Base-by-base conservation (phyloP, 1,139 yeast species). In the Nadsonia starkeyi-henricii region DNA sequence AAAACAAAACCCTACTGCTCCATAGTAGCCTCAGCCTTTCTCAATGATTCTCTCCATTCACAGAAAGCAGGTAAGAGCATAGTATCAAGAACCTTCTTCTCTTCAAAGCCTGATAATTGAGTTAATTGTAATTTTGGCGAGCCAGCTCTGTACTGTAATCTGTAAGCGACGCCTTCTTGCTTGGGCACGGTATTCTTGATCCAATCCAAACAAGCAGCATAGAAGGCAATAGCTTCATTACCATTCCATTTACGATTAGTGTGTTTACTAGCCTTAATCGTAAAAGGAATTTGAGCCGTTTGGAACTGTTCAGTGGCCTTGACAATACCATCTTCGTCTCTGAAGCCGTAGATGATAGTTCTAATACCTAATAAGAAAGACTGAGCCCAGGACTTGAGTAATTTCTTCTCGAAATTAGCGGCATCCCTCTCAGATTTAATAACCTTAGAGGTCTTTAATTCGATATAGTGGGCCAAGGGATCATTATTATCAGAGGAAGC, bases 371-470 rank as follows among this genome's bases (percentile, higher is more conserved):
- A 72, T 42, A 93, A 67, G 62, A 89, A 93, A 54, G 95, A 81
- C 67, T 89, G 97, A 2, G 95, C 88, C 99, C 99, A 93, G 0
- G 93, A 74, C 53, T 72, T 77, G 62, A 81, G 77, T 44, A 89
- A 62, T 80, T 88, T 62, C 65, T 75, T 52, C 61, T 89, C 96
- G 59, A 89, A 88, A 5, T 66, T 71, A 33, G 68, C 66, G 20
- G 79, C 75, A 41, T 78, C 78, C 15, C 70, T 69, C 9, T 75
- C 77, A 42, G 71, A 68, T 33, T 69, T 72, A 0, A 89, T 70
- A 8, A 72, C 68, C 44, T 74, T 71, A 3, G 80, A 68, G 1
- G 96, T 85, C 60, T 89, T 91, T 55, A 93, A 70, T 62, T 91
- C 97, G 8, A 83, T 81, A 61, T 91, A 93, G 63, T 86, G 95